Conservation (phyloP, 148 eudicot species). For the Rhododendron williamsianum region DNA sequence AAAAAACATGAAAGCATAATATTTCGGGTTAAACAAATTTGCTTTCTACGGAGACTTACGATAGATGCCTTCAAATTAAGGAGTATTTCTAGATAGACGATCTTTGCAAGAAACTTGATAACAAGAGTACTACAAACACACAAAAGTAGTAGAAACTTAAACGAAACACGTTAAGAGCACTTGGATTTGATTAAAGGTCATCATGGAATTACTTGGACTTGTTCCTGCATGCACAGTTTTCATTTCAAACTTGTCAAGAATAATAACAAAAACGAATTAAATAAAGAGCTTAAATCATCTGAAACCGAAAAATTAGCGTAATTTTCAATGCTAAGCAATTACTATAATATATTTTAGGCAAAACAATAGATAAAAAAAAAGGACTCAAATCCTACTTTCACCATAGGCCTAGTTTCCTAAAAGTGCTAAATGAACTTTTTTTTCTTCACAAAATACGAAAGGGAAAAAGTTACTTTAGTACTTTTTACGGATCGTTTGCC, state of each 20-base stretch:
- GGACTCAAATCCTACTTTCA: background rate
- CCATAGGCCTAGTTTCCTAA: too few relatives aligned
- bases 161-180: background rate
- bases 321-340: background rate
- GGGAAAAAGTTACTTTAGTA: too few relatives aligned
- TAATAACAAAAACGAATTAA: background rate
- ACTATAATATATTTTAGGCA: background rate
- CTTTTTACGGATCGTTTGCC: too few relatives aligned
- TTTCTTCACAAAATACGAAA: too few relatives aligned
- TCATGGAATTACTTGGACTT: background rate
- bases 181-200: background rate
- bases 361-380: background rate
- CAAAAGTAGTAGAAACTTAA: background rate
- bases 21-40: too few relatives aligned
- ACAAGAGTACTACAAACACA: background rate
- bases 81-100: too few relatives aligned
- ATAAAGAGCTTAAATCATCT: background rate
- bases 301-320: background rate
- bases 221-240: background rate
- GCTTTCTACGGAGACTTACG: too few relatives aligned
- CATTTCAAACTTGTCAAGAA: background rate
- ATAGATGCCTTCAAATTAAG: too few relatives aligned
- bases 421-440: too few relatives aligned
- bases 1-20: too few relatives aligned
- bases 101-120: too few relatives aligned